Conservation (phyloP, 495 filamentous ascomycete species). For the Penicillium egyptiacum region DNA sequence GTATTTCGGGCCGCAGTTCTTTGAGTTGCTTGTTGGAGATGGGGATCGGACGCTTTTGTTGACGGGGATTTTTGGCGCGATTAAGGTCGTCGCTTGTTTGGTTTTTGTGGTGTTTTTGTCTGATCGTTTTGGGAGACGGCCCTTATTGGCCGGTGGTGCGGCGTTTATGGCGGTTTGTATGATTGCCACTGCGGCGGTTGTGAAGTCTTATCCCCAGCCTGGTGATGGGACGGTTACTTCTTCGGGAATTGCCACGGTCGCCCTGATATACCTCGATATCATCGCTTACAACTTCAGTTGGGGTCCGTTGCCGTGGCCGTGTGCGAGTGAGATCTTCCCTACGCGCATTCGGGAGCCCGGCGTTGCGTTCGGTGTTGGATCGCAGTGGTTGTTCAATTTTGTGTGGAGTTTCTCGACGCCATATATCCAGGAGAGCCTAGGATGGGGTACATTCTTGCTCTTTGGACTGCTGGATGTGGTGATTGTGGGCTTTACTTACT, state of each 20-base stretch:
- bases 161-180: conserved; percentile 53
- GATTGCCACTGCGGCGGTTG: conserved; percentile 55
- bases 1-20: conserved; percentile 55
- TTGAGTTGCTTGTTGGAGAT: conserved; percentile 53
- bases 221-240: conserved; percentile 37
- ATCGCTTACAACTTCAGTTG: conserved; percentile 47
- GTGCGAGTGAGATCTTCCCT: conserved; percentile 47
- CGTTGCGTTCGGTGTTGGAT: conserved; percentile 46
- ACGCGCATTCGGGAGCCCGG: conserved; percentile 51
- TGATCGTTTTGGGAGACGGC: conserved; percentile 56
- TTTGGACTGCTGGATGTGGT: conserved; percentile 41
- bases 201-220: conserved; percentile 48
- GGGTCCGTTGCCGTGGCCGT: conserved; percentile 42
- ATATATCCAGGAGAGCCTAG: conserved; percentile 49
- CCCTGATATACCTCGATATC: conserved; percentile 53
- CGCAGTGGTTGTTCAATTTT: conserved; percentile 57
- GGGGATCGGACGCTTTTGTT: conserved; percentile 42
- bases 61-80: conserved; percentile 52
- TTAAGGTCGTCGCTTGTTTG: conserved; percentile 51
- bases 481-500: conserved; percentile 42
- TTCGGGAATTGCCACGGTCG: conserved; percentile 44
- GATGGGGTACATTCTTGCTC: conserved; percentile 53
- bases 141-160: conserved; percentile 53
- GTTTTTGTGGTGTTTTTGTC: conserved; percentile 55
- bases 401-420: conserved; percentile 53